Percentiles rank a stretch among this genome's conserved stretches.
Evolutionary conservation across 257 asterid species (phyloP).

Genomic region (Penstemon newberryi): DNA sequence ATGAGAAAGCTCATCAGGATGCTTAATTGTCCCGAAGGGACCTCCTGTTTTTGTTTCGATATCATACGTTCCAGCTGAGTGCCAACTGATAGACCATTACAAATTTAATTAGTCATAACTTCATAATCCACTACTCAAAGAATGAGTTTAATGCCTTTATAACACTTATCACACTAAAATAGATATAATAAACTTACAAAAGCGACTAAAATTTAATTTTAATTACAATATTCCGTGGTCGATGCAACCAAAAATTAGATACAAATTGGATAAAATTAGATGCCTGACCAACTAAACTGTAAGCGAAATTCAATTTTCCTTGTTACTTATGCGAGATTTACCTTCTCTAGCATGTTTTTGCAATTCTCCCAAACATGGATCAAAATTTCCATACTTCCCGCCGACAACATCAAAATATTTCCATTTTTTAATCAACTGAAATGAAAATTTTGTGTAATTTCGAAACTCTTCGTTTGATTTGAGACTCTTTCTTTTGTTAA

Average conservation of each 20-base stretch:
- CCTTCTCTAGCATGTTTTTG: too few relatives aligned
- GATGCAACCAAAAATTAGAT: not conserved
- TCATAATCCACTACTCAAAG: not conserved
- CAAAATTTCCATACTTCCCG: too few relatives aligned
- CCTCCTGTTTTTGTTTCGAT: constrained; percentile 71
- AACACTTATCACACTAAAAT: not conserved
- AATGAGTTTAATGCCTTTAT: not conserved
- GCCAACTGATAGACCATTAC: constrained; percentile 40
- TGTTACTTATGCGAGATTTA: too few relatives aligned
- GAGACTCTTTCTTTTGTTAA: too few relatives aligned
- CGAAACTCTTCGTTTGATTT: too few relatives aligned
- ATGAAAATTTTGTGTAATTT: too few relatives aligned
- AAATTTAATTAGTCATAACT: not conserved
- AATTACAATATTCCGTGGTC: not conserved
- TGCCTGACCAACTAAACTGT: not conserved
- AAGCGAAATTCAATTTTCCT: too few relatives aligned
- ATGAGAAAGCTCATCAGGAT: constrained; percentile 61
- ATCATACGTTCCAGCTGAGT: constrained; percentile 56
- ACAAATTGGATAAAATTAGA: not conserved
- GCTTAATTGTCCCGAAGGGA: constrained; percentile 76
- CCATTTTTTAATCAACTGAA: too few relatives aligned
- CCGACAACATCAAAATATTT: too few relatives aligned
- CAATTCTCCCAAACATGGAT: too few relatives aligned
- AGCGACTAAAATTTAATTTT: not conserved
- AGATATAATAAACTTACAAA: not conserved